phyloP scores from a whole-genome alignment of 2,329 filamentous ascomycete genomes.

The Diaporthe humulicola region DNA sequence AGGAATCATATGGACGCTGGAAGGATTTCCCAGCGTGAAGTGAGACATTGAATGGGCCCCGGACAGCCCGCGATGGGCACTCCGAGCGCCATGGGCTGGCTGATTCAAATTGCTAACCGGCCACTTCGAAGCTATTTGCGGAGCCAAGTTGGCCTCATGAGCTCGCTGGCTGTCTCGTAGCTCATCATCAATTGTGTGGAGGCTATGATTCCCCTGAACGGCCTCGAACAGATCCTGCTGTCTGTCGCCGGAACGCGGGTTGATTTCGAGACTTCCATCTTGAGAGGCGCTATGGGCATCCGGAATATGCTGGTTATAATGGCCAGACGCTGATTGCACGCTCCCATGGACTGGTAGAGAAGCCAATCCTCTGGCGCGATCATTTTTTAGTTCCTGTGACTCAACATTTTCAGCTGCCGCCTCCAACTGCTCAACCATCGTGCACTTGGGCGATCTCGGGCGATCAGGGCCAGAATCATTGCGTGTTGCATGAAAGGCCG shows the following conservation, averaged over 20 bases:
- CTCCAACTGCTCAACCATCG: constrained; percentile 36
- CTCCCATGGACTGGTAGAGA: not conserved
- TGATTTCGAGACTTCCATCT: too few relatives aligned
- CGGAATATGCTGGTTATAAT: not conserved
- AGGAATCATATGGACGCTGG: not conserved
- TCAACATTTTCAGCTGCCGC: constrained; percentile 18
- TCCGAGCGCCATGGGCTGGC: not conserved
- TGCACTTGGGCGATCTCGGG: constrained; percentile 34
- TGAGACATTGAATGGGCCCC: not conserved
- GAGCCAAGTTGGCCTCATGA: not conserved
- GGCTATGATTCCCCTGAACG: not conserved
- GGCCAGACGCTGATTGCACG: not conserved
- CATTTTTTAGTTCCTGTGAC: not conserved
- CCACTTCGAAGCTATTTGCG: too few relatives aligned
- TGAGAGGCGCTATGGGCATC: not conserved
- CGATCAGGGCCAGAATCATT: constrained; percentile 1
- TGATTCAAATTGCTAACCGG: too few relatives aligned
- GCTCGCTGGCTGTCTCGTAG: not conserved
- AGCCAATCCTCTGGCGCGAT: not conserved
- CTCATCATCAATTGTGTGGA: not conserved
- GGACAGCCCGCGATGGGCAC: not conserved
- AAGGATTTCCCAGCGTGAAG: not conserved
- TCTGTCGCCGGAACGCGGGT: not conserved
- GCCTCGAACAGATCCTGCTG: not conserved
- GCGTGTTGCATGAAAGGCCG: constrained; percentile 33